Conservation (phyloP, 2,329 filamentous ascomycete species). For the Claviceps lovelessii region DNA sequence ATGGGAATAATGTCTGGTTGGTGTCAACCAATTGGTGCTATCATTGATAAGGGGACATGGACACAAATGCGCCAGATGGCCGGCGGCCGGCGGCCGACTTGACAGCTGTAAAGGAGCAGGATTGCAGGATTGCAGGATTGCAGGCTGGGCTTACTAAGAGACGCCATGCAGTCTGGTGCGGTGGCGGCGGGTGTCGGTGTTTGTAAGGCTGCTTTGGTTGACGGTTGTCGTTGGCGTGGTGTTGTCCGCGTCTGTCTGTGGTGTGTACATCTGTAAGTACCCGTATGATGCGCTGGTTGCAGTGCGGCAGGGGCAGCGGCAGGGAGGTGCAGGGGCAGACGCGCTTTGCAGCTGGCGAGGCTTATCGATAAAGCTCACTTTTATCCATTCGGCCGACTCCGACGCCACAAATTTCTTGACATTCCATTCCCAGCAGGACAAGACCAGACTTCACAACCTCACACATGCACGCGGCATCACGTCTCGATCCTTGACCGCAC, state of each 20-base stretch:
- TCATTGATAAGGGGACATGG: no score
- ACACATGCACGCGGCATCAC: not conserved
- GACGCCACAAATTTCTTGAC: not conserved
- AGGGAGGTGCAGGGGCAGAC: no score
- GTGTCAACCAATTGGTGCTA: not conserved
- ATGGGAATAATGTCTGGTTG: not conserved
- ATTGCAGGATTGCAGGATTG: not conserved
- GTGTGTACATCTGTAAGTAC: no score
- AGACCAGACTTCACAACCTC: no score
- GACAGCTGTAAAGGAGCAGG: not conserved
- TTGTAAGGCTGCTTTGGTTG: not conserved
- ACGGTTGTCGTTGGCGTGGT: not conserved
- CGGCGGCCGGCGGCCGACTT: no score
- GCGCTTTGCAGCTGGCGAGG: no score
- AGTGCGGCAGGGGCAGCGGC: no score
- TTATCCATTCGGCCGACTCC: no score
- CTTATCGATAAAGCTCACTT: no score
- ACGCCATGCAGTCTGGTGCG: not conserved
- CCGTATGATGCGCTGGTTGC: no score
- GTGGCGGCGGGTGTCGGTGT: not conserved
- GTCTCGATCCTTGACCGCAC: not conserved
- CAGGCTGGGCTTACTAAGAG: conserved; percentile 3
- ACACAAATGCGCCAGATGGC: no score
- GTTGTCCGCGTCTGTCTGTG: not conserved
- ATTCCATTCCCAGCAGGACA: no score